These are phyloP conservation scores for Vishniacozyma victoriae DNA, from an alignment of 768 basidiomycete genomes.

Conservation along the genomic window DNA sequence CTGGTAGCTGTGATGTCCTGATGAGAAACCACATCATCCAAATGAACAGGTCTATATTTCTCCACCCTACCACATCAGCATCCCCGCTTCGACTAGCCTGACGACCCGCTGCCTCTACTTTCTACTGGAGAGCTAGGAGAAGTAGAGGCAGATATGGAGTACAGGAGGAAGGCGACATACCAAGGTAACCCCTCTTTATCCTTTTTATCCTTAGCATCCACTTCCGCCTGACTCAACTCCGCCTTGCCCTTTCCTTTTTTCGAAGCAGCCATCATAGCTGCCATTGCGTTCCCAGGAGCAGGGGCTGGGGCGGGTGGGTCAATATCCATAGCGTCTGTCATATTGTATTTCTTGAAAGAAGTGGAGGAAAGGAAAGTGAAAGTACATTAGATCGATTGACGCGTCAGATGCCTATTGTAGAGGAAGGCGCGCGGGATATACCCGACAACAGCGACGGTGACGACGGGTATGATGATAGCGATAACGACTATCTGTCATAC, in stretches of 20 bases:
- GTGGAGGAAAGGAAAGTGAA: background rate
- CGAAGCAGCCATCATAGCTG: background rate
- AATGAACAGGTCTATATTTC: conserved; percentile 85
- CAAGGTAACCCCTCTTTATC: background rate
- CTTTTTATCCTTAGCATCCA: background rate
- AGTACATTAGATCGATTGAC: background rate
- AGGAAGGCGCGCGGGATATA: too few relatives aligned
- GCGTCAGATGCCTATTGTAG: too few relatives aligned
- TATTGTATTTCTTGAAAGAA: background rate
- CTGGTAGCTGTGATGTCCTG: conserved; percentile 92
- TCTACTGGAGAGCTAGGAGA: too few relatives aligned
- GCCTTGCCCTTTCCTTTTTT: conserved; percentile 9
- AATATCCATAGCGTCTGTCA: background rate
- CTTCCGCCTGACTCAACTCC: background rate
- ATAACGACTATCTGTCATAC: background rate
- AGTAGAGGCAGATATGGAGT: background rate
- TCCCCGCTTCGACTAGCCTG: too few relatives aligned
- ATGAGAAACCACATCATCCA: conserved; percentile 94
- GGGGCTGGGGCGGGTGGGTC: background rate
- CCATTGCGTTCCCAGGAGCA: background rate
- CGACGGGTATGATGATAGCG: background rate
- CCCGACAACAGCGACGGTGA: background rate
- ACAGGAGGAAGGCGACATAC: background rate
- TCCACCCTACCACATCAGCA: too few relatives aligned
- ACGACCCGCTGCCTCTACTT: too few relatives aligned